Conservation (phyloP, 257 asterid species). For the Fraxinus excelsior region DNA sequence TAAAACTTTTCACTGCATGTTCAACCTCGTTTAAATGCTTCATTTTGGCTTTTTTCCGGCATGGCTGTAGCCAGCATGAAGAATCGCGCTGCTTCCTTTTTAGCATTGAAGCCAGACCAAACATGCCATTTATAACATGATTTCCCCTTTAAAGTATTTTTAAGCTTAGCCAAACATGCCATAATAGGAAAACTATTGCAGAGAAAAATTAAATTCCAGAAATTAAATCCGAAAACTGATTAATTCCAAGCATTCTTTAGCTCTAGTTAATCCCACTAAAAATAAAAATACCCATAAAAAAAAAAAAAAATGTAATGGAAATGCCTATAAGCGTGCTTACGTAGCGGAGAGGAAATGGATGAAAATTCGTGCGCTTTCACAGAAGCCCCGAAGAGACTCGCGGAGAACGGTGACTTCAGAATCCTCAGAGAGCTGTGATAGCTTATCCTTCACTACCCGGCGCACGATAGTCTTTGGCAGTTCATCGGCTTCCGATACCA, state of each 20-base stretch:
- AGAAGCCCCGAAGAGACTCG: conserved; percentile 79
- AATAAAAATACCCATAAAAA: background rate
- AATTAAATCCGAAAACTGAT: background rate
- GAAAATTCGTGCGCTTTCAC: conserved; percentile 81
- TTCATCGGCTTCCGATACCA: conserved; percentile 56
- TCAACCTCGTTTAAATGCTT: background rate
- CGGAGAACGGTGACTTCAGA: conserved; percentile 69
- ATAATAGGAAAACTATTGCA: background rate
- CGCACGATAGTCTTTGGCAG: conserved; percentile 93
- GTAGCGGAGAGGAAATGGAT: conserved; percentile 86
- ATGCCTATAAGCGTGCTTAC: conserved; percentile 41
- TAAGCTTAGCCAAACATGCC: background rate
- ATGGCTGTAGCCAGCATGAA: background rate
- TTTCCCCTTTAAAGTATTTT: too few species aligned
- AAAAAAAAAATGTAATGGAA: background rate
- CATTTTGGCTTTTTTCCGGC: background rate
- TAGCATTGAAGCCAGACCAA: background rate
- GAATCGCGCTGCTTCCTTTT: background rate
- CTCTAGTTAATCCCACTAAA: background rate
- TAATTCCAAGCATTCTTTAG: background rate
- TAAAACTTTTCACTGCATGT: background rate
- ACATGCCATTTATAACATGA: background rate
- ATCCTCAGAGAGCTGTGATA: conserved; percentile 69
- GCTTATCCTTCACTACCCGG: conserved; percentile 87
- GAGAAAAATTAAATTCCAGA: background rate